These are phyloP conservation scores for Clarireedia hainanense DNA, from an alignment of 2,329 filamentous ascomycete genomes.

Conservation along the genomic window DNA sequence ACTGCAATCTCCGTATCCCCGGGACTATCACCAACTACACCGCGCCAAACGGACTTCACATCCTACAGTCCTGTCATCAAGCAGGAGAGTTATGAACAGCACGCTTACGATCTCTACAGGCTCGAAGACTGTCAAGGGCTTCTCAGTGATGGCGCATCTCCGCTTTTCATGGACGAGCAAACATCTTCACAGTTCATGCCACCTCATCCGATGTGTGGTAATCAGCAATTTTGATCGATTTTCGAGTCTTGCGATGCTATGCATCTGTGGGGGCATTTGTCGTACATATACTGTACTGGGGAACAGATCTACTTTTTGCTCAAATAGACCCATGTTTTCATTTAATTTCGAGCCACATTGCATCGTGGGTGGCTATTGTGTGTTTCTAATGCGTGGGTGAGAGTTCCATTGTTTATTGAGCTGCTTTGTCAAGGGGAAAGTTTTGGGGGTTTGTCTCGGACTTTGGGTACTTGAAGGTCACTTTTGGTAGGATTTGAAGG, in stretches of 20 bases:
- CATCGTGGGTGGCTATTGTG: not conserved
- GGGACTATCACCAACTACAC: conserved; percentile 20
- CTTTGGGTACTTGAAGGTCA: too few species aligned
- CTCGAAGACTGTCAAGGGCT: conserved; percentile 25
- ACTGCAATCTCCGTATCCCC: not conserved
- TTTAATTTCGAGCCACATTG: not conserved
- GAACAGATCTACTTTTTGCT: not conserved
- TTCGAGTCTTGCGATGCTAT: not conserved
- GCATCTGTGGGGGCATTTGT: not conserved
- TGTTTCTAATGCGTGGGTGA: not conserved
- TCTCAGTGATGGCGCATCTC: conserved; percentile 17
- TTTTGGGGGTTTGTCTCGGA: too few species aligned
- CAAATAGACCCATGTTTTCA: not conserved
- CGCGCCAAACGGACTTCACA: conserved; percentile 9
- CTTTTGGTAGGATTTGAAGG: too few species aligned
- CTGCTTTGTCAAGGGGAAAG: too few species aligned
- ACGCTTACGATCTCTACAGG: conserved; percentile 18
- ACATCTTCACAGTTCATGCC: conserved; percentile 11
- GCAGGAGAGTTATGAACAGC: conserved; percentile 13
- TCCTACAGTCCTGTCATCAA: conserved; percentile 11
- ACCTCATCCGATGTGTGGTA: conserved; percentile 9
- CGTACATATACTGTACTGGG: conserved; percentile 2
- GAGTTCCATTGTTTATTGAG: not conserved
- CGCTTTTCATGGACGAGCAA: conserved; percentile 21
- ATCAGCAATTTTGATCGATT: conserved; percentile 4